Percentiles rank a stretch among this genome's conserved stretches.
These are phyloP conservation scores for Galerina marginata DNA, from an alignment of 768 basidiomycete species.

Conservation along the genomic window DNA sequence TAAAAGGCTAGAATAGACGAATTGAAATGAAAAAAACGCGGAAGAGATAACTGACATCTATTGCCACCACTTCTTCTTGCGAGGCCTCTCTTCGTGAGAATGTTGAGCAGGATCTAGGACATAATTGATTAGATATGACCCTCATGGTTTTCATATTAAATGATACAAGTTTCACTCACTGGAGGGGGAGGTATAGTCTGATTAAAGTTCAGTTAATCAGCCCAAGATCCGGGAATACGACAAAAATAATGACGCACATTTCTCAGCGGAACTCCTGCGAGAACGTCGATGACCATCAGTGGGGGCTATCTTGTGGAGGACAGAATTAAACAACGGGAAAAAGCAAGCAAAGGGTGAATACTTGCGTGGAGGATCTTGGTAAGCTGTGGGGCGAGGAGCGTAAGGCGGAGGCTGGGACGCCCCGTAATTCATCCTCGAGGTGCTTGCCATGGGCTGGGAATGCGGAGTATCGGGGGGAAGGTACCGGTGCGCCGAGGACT, in stretches of 20 bases:
- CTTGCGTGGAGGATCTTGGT: slow-evolving; percentile 27
- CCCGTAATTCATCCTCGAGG: slow-evolving; percentile 25
- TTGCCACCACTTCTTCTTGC: slow-evolving; percentile 25
- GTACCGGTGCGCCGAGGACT: slow-evolving; percentile 22
- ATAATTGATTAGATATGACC: slow-evolving; percentile 8
- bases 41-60: slow-evolving; percentile 5
- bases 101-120: slow-evolving; percentile 15
- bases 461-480: slow-evolving; percentile 19
- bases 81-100: slow-evolving; percentile 19
- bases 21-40: slow-evolving; percentile 17
- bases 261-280: slow-evolving; percentile 23
- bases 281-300: slow-evolving; percentile 19
- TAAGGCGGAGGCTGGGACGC: slow-evolving; percentile 32
- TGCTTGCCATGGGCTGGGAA: slow-evolving; percentile 19
- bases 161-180: slow-evolving; percentile 13
- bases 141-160: slow-evolving; percentile 10
- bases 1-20: background rate
- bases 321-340: slow-evolving; percentile 4
- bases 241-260: slow-evolving; percentile 22
- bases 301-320: slow-evolving; percentile 14
- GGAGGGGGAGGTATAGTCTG: slow-evolving; percentile 19
- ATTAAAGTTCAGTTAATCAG: slow-evolving; percentile 2
- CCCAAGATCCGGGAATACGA: slow-evolving; percentile 2
- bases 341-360: background rate
- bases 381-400: slow-evolving; percentile 18